These are phyloP conservation scores for Hypoxylon rubiginosum DNA, from an alignment of 2,329 filamentous ascomycete species.

Conservation along the genomic window DNA sequence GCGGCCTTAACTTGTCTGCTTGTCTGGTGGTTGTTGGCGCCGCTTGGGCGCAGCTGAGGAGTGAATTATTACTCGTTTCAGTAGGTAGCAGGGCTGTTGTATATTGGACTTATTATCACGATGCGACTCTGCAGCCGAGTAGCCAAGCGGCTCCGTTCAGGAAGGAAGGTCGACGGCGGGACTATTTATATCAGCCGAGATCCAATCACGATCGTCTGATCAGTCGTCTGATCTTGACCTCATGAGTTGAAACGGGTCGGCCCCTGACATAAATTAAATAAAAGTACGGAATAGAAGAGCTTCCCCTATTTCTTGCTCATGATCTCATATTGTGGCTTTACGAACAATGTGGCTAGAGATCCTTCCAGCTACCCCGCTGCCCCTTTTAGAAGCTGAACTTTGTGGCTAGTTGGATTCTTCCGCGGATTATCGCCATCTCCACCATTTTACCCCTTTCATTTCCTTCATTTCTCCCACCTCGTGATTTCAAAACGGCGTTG, in stretches of 20 bases:
- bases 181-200: constrained; percentile 29
- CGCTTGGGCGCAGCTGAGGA: neutral
- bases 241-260: constrained; percentile 14
- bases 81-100: constrained; percentile 4
- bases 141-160: constrained; percentile 21
- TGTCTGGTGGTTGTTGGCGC: neutral
- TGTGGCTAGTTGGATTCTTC: neutral
- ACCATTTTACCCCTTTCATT: neutral
- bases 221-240: no score
- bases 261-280: constrained; percentile 3
- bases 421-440: neutral
- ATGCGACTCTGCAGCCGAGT: constrained; percentile 6
- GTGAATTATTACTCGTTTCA: neutral
- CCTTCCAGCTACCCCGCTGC: no score
- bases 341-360: constrained; percentile 7
- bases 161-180: constrained; percentile 23
- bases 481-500: neutral
- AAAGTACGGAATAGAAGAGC: no score
- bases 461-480: constrained; percentile 12
- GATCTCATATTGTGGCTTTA: constrained; percentile 6
- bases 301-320: constrained; percentile 1
- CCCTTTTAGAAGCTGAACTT: constrained; percentile 1
- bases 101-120: neutral
- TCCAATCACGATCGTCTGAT: constrained; percentile 11
- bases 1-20: neutral